These are phyloP conservation scores for Trichophyton schoenleinii DNA, from an alignment of 2,329 filamentous ascomycete genomes.

Conservation along the genomic window DNA sequence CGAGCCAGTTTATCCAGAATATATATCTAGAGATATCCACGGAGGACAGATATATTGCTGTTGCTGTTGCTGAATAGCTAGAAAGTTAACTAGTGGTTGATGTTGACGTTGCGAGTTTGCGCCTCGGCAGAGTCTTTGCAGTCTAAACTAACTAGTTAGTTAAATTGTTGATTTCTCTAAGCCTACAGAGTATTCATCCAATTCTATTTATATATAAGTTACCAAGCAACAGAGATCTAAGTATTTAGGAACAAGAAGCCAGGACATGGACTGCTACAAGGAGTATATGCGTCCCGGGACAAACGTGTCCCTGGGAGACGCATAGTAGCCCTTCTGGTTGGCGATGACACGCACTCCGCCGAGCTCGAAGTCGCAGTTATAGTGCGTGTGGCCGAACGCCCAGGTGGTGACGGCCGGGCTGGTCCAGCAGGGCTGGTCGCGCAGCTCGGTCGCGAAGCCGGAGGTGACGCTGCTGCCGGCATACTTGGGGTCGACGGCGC, in stretches of 20 bases:
- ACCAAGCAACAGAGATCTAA: neutral
- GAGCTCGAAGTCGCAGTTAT: conserved; percentile 24
- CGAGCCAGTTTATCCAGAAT: neutral
- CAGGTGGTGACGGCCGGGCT: conserved; percentile 25
- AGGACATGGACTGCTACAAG: neutral
- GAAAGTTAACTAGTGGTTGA: too few species aligned
- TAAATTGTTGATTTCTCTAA: too few species aligned
- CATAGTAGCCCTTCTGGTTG: conserved; percentile 30
- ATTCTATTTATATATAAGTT: too few species aligned
- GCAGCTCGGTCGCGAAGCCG: conserved; percentile 31
- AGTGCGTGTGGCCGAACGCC: conserved; percentile 38
- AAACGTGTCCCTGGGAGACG: conserved; percentile 23
- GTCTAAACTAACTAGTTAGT: too few species aligned
- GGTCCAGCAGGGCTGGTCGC: conserved; percentile 25
- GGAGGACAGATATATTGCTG: neutral
- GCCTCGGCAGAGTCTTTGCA: too few species aligned
- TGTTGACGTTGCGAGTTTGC: too few species aligned
- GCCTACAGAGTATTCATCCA: too few species aligned
- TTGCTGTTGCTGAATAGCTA: neutral
- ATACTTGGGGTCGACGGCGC: conserved; percentile 17
- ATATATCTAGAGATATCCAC: too few species aligned
- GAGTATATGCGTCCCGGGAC: conserved; percentile 14
- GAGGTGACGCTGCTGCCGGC: conserved; percentile 16
- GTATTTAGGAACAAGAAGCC: neutral
- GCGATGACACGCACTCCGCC: conserved; percentile 19